Evolutionary conservation across 2,329 filamentous ascomycete genomes (phyloP).

Genomic region (Achaetomium macrosporum): DNA sequence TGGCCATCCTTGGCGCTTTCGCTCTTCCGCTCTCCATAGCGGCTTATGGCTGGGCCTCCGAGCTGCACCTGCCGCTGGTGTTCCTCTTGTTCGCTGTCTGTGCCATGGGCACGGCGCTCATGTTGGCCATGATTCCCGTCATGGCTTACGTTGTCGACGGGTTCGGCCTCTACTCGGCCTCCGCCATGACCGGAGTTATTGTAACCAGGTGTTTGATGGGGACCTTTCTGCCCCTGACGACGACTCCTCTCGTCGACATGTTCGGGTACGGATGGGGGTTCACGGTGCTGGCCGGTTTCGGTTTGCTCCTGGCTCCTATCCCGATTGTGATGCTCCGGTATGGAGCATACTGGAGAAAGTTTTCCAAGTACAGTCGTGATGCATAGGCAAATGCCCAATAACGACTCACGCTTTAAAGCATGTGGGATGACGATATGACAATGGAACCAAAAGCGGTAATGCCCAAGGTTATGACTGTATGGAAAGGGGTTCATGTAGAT

Average conservation of each 20-base stretch:
- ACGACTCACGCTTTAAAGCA: background rate
- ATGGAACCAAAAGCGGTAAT: too few species aligned
- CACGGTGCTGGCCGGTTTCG: slow-evolving; percentile 38
- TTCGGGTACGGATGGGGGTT: slow-evolving; percentile 50
- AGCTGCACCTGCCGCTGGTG: slow-evolving; percentile 37
- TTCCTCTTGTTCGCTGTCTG: slow-evolving; percentile 39
- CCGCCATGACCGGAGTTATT: slow-evolving; percentile 51
- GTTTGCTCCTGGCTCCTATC: slow-evolving; percentile 43
- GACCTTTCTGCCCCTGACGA: slow-evolving; percentile 50
- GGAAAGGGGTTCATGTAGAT: too few species aligned
- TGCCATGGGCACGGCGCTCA: slow-evolving; percentile 41
- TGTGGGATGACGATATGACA: background rate
- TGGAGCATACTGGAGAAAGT: slow-evolving; percentile 46
- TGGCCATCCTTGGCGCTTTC: slow-evolving; percentile 43
- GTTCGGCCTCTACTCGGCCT: slow-evolving; percentile 50
- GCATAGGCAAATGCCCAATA: slow-evolving; percentile 6
- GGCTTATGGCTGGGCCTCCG: slow-evolving; percentile 47
- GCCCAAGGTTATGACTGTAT: too few species aligned
- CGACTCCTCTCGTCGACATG: slow-evolving; percentile 40
- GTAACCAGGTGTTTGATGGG: slow-evolving; percentile 50
- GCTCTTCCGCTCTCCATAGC: slow-evolving; percentile 40
- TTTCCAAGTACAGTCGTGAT: slow-evolving; percentile 44
- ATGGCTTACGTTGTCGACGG: slow-evolving; percentile 54
- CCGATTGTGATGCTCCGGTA: slow-evolving; percentile 46
- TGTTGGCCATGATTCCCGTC: slow-evolving; percentile 44